Conservation (phyloP, 2,329 filamentous ascomycete species). For the Epichloe amarillans region DNA sequence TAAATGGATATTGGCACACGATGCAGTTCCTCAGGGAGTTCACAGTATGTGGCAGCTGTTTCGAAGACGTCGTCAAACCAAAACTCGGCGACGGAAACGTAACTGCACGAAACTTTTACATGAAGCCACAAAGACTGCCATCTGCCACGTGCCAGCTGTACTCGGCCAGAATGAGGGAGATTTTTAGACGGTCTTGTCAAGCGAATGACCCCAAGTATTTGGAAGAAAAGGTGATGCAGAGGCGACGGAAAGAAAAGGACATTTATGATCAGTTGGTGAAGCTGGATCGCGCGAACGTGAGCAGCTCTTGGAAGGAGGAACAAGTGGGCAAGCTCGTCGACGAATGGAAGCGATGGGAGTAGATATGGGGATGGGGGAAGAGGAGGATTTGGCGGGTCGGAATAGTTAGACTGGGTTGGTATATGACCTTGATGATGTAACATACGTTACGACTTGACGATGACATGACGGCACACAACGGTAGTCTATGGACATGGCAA, state of each 20-base stretch:
- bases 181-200: conserved; percentile 55
- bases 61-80: conserved; percentile 65
- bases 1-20: conserved; percentile 60
- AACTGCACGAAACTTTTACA: conserved; percentile 53
- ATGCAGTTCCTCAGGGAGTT: conserved; percentile 65
- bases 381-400: neutral
- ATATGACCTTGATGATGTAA: neutral
- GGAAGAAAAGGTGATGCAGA: conserved; percentile 40
- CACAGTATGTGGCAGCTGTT: conserved; percentile 80
- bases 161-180: conserved; percentile 60
- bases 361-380: conserved; percentile 5
- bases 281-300: conserved; percentile 23
- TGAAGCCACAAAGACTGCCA: conserved; percentile 40
- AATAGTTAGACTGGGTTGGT: neutral
- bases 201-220: conserved; percentile 55
- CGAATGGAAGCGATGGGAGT: conserved; percentile 47
- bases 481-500: neutral
- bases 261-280: conserved; percentile 40
- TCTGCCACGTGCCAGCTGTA: conserved; percentile 64
- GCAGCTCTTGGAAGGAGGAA: conserved; percentile 25
- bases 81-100: conserved; percentile 37
- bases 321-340: conserved; percentile 35
- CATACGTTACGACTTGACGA: conserved; percentile 3
- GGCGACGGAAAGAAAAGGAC: conserved; percentile 45
- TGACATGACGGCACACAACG: neutral